Evolutionary conservation across 192 early-diverging fungal genomes (phyloP), one percentile per base, ranked within the genome.

Genomic region (Entrophospora sp.): DNA sequence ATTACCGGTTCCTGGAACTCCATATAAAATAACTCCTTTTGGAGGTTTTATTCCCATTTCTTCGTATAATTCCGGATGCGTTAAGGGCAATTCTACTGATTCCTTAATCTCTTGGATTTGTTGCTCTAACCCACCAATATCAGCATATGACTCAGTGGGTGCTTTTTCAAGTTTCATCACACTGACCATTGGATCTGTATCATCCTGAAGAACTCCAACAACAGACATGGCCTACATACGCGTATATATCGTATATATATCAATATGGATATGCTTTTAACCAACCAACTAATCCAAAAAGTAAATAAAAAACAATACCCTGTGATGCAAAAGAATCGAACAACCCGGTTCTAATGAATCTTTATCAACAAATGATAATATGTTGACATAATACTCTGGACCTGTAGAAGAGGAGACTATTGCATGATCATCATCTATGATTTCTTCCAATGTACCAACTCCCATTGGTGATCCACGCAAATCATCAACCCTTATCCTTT

Each of bases 151-250:
- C 75, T 99, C 96, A 36, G 96, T 95, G 5, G 96, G 96, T 7
- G 95, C 95, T 78, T 97, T 97, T 48, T 94, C 92, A 5, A 99
- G 81, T 74, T 99, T 99, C 96, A 99, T 99, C n/a, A 99, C 95
- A 76, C 91, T 93, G 44, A 99, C 96, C 91, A 94, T 95, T 5
- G 96, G 96, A 69, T 99, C 95, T 2, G 87, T 82, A 73, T 99
- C 96, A 60, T 96, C 94, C 44, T 80, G 81, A 4, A 99, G 80
- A 5, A 99, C 95, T 69, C 96, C 96, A 35, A 99, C 87, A 30
- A 99, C 87, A 10, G 93, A 83, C 80, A 89, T 83, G 0, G 85
- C 80, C 79, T 83, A 69, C n/a, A n/a, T 6, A 46, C n/a, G n/a
- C n/a, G n/a, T n/a, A n/a, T n/a, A n/a, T n/a, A n/a, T n/a, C n/a